Base-by-base conservation (phyloP, 2,329 filamentous ascomycete species). In the Teratosphaeria pseudoeucalypti region DNA sequence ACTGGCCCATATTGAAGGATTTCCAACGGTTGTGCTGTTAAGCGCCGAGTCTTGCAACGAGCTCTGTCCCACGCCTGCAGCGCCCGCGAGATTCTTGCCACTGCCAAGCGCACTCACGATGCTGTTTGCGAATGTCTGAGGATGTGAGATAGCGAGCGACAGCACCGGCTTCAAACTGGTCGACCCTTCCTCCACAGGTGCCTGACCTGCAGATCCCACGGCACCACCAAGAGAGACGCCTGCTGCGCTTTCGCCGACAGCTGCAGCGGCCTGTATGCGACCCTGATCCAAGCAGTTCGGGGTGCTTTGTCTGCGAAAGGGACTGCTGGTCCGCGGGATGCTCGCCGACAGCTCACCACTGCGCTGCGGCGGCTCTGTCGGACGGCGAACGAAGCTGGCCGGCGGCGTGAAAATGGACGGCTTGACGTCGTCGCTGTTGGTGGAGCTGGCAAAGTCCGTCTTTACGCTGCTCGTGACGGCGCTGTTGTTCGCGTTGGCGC, bases 351-450 rank as follows among this genome's bases (percentile, higher is more conserved):
- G 12, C 37, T 27, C 27, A 19, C 37, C 37, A n/a, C 37, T 43
- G 37, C 52, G 54, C 54, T 52, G 29, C 27, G 43, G 14, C 10
- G 14, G 55, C 29, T 29, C 49, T n/a, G 43, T 23, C n/a, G n/a
- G 43, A 10, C 43, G 43, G 19, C 16, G 29, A 7, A 34, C 26
- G 34, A 58, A 56, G 16, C 56, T 56, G 19, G 58, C 56, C 19
- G 34, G 49, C 34, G 61, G 34, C 39, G 59, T 61, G 61, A 63
- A 61, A 43, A 61, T 63, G 54, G 59, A 61, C 16, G 60, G 61
- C 55, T 61, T 54, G 19, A 26, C 23, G 53, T 27, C 19, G 52
- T 14, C 16, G 11, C 14, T 56, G 39, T 37, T 29, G 23, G 23
- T 49, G 11, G 56, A 11, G 29, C 11, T 58, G 23, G 34, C 54